These are phyloP conservation scores for Ustilago bromivora DNA, from an alignment of 1,284 basidiomycete species.

Conservation along the genomic window DNA sequence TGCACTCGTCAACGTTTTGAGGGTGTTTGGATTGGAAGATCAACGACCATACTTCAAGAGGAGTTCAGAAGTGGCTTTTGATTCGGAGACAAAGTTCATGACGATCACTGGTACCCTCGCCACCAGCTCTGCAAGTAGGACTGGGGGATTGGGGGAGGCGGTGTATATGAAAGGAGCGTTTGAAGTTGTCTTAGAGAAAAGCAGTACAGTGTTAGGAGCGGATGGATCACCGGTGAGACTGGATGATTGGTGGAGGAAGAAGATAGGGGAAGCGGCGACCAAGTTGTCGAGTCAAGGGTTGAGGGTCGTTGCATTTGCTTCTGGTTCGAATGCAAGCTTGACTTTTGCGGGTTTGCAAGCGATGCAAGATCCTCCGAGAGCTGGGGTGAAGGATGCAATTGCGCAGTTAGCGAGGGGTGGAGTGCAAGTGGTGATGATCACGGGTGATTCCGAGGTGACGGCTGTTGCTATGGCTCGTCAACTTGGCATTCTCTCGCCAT, in stretches of 20 bases:
- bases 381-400: constrained; percentile 91
- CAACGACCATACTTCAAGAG: constrained; percentile 80
- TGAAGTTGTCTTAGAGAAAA: constrained; percentile 85
- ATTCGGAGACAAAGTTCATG: constrained; percentile 93
- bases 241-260: constrained; percentile 77
- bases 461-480: constrained; percentile 88
- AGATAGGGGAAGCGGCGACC: constrained; percentile 79
- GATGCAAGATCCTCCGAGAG: constrained; percentile 93
- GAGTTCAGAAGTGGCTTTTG: constrained; percentile 85
- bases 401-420: constrained; percentile 82
- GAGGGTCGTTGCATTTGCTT: constrained; percentile 90
- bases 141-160: constrained; percentile 75
- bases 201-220: constrained; percentile 86
- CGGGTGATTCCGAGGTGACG: constrained; percentile 91
- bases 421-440: constrained; percentile 97
- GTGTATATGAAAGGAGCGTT: constrained; percentile 94
- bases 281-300: constrained; percentile 81
- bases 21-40: constrained; percentile 79
- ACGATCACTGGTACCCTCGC: constrained; percentile 77
- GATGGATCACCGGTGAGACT: constrained; percentile 84
- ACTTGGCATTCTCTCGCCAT: constrained; percentile 77
- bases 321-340: constrained; percentile 74
- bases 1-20: constrained; percentile 86
- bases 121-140: constrained; percentile 11
- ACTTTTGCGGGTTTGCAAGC: constrained; percentile 93